A percentile compares a stretch with the other conserved stretches of the same genome.
phyloP scores from a whole-genome alignment of 176 grass and related monocot genomes.

The Elaeis guineensis region DNA sequence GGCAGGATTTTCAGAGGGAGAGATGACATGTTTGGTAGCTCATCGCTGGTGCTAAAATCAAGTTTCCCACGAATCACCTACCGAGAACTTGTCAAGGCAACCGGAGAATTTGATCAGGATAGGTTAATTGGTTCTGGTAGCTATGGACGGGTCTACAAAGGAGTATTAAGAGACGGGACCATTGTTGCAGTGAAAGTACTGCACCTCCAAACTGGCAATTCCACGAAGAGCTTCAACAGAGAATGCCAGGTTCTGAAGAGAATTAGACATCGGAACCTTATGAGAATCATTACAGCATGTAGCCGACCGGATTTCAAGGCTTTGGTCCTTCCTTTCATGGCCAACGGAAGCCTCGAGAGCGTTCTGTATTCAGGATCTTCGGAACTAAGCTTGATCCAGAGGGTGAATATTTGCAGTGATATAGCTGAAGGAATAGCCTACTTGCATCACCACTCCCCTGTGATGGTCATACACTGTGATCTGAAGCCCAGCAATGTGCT shows the following conservation, averaged over 20 bases:
- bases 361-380: constrained; percentile 43
- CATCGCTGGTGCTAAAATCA: constrained; percentile 54
- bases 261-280: constrained; percentile 87
- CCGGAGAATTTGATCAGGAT: constrained; percentile 46
- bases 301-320: constrained; percentile 92
- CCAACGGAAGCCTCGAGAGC: constrained; percentile 78
- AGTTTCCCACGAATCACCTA: constrained; percentile 81
- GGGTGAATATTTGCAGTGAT: constrained; percentile 31
- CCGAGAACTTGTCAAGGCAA: constrained; percentile 63
- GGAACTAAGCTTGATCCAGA: constrained; percentile 52
- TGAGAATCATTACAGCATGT: constrained; percentile 86
- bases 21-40: constrained; percentile 29
- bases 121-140: constrained; percentile 66
- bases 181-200: constrained; percentile 88
- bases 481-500: constrained; percentile 51
- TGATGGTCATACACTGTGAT: constrained; percentile 40
- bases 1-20: constrained; percentile 19
- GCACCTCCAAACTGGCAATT: constrained; percentile 73
- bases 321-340: constrained; percentile 92
- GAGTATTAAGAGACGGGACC: constrained; percentile 50
- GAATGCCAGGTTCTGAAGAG: constrained; percentile 93
- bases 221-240: constrained; percentile 78
- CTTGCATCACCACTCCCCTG: constrained; percentile 37
- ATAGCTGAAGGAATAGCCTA: constrained; percentile 34
- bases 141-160: constrained; percentile 74